A percentile compares a stretch with the other conserved stretches of the same genome.
Conservation (phyloP, 2,329 filamentous ascomycete genomes). For the Colletotrichum sp. region DNA sequence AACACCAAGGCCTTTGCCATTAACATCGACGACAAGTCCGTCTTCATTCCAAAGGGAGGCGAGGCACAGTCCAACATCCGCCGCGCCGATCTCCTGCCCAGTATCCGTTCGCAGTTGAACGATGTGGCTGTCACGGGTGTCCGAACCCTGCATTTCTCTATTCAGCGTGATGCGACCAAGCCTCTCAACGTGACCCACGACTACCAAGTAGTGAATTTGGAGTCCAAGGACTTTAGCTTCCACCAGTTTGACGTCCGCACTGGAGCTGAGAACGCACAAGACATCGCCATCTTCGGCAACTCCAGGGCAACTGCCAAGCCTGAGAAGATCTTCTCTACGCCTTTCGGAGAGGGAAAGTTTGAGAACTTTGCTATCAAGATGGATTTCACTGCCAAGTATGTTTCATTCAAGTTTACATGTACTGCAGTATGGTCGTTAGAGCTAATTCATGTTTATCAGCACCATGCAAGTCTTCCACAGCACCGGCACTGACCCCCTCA, state of each 20-base stretch:
- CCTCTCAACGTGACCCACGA: conserved; percentile 50
- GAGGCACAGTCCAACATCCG: conserved; percentile 47
- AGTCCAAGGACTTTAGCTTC: conserved; percentile 21
- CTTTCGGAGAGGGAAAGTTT: conserved; percentile 18
- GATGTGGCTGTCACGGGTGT: conserved; percentile 44
- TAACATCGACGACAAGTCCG: conserved; percentile 39
- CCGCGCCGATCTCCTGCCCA: conserved; percentile 47
- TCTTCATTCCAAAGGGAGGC: conserved; percentile 40
- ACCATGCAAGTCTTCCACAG: conserved; percentile 48
- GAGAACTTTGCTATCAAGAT: conserved; percentile 20
- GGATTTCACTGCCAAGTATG: conserved; percentile 13
- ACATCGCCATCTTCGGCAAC: conserved; percentile 22
- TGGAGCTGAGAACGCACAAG: conserved; percentile 39
- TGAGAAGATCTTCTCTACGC: conserved; percentile 15
- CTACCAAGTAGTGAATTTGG: conserved; percentile 36
- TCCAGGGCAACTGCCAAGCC: background rate
- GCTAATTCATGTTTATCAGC: background rate
- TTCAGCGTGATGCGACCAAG: conserved; percentile 42
- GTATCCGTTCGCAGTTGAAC: conserved; percentile 36
- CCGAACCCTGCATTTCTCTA: conserved; percentile 50
- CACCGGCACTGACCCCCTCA: conserved; percentile 36
- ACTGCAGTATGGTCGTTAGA: background rate
- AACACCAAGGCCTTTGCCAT: conserved; percentile 24
- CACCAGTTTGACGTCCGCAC: conserved; percentile 22
- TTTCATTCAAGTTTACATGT: conserved; percentile 17